Conservation (phyloP, 352 stramenopile species). For the Pythium utonaiense region DNA sequence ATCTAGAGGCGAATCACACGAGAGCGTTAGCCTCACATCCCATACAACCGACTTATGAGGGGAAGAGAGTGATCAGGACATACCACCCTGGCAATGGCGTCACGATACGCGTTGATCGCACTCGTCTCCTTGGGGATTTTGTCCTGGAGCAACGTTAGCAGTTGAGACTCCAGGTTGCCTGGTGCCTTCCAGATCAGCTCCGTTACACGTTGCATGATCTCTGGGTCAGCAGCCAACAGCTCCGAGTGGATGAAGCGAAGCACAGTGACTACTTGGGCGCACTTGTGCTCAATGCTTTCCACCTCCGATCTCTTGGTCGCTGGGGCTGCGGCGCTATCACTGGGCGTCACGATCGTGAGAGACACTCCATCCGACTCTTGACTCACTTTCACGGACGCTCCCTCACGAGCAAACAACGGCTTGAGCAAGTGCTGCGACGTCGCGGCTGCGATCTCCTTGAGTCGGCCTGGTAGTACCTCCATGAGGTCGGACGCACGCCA, state of each 20-base stretch:
- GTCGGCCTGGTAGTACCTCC: conserved; percentile 32
- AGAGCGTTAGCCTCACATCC: neutral
- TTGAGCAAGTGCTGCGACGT: conserved; percentile 48
- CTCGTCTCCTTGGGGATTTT: conserved; percentile 64
- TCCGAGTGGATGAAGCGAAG: conserved; percentile 57
- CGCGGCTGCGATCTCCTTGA: conserved; percentile 59
- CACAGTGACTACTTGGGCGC: conserved; percentile 38
- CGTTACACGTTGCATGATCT: conserved; percentile 50
- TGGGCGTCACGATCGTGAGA: conserved; percentile 21
- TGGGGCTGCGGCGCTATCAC: neutral
- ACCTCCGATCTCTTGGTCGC: conserved; percentile 6
- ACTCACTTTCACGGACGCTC: conserved; percentile 22
- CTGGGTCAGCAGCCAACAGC: conserved; percentile 35
- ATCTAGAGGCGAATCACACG: too few species aligned
- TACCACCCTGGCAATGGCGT: conserved; percentile 40
- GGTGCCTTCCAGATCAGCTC: conserved; percentile 71
- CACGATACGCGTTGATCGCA: conserved; percentile 44
- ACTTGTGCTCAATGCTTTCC: conserved; percentile 15
- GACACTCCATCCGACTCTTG: conserved; percentile 22
- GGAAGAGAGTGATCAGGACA: conserved; percentile 4
- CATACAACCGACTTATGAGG: neutral
- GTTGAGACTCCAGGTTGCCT: conserved; percentile 61
- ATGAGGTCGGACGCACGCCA: conserved; percentile 57
- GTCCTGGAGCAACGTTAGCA: conserved; percentile 59
- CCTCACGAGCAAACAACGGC: conserved; percentile 34